phyloP scores from a whole-genome alignment of 192 early-diverging fungal genomes.

The Physocladia obscura region DNA sequence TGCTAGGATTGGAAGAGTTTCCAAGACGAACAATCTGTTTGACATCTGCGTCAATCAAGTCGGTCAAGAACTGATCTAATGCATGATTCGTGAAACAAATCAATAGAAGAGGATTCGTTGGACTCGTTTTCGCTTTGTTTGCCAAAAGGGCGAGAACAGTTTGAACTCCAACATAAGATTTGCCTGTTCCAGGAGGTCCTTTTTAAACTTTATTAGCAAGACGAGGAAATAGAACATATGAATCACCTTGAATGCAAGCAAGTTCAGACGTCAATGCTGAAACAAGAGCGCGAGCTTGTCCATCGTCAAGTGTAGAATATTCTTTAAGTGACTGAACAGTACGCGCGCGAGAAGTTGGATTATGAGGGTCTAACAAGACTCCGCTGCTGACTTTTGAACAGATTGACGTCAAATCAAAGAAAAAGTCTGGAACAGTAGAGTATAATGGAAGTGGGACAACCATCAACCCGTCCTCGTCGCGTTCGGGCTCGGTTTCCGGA shows the following conservation, averaged over 20 bases:
- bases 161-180: slow-evolving; percentile 54
- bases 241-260: slow-evolving; percentile 55
- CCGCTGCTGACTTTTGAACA: neutral
- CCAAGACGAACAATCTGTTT: slow-evolving; percentile 51
- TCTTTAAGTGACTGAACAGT: slow-evolving; percentile 8
- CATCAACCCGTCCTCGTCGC: neutral
- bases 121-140: slow-evolving; percentile 16
- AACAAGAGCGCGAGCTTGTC: slow-evolving; percentile 50
- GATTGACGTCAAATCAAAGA: neutral
- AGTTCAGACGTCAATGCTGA: slow-evolving; percentile 50
- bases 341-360: neutral
- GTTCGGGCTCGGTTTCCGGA: slow-evolving; percentile 13
- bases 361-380: neutral
- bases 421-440: neutral
- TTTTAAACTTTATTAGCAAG: neutral
- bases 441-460: slow-evolving; percentile 13
- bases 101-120: slow-evolving; percentile 42
- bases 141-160: slow-evolving; percentile 38
- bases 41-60: slow-evolving; percentile 45
- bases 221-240: neutral
- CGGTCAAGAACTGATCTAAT: slow-evolving; percentile 60
- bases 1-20: neutral
- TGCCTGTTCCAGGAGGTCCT: slow-evolving; percentile 57
- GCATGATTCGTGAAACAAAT: slow-evolving; percentile 67
- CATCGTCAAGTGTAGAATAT: slow-evolving; percentile 44